These are phyloP conservation scores for Clavispora vitiphila DNA, from an alignment of 805 yeast species.

Conservation along the genomic window DNA sequence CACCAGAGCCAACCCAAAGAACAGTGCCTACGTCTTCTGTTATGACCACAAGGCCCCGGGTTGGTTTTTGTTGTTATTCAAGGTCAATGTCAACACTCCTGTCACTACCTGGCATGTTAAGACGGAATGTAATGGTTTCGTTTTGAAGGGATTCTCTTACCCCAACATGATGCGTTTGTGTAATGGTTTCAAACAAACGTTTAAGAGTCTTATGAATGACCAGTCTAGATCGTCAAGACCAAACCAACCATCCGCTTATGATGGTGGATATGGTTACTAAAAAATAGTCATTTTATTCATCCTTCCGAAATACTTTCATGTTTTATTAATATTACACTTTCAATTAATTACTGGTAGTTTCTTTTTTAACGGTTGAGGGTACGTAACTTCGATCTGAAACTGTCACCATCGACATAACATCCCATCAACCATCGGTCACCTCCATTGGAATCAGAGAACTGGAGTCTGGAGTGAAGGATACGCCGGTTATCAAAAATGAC, in stretches of 20 bases:
- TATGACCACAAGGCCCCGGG: slow-evolving; percentile 90
- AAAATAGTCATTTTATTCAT: background rate
- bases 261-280: slow-evolving; percentile 10
- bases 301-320: background rate
- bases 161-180: slow-evolving; percentile 86
- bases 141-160: slow-evolving; percentile 71
- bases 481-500: slow-evolving; percentile 70
- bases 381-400: slow-evolving; percentile 54
- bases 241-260: slow-evolving; percentile 1
- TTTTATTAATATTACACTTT: background rate
- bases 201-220: slow-evolving; percentile 30
- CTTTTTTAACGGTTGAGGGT: background rate
- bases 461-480: slow-evolving; percentile 57
- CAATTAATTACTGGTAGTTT: background rate
- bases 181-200: slow-evolving; percentile 86
- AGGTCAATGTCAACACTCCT: slow-evolving; percentile 64
- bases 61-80: slow-evolving; percentile 84
- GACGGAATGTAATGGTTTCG: slow-evolving; percentile 84
- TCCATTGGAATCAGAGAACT: slow-evolving; percentile 38
- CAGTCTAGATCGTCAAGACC: slow-evolving; percentile 11
- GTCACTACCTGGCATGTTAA: slow-evolving; percentile 85
- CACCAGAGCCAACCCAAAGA: slow-evolving; percentile 84
- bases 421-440: slow-evolving; percentile 71
- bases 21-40: slow-evolving; percentile 87
- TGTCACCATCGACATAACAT: slow-evolving; percentile 67